Evolutionary conservation across 208 protist genomes (phyloP), one percentile per base, ranked within the genome.

Genomic region (Willaertia magna): DNA sequence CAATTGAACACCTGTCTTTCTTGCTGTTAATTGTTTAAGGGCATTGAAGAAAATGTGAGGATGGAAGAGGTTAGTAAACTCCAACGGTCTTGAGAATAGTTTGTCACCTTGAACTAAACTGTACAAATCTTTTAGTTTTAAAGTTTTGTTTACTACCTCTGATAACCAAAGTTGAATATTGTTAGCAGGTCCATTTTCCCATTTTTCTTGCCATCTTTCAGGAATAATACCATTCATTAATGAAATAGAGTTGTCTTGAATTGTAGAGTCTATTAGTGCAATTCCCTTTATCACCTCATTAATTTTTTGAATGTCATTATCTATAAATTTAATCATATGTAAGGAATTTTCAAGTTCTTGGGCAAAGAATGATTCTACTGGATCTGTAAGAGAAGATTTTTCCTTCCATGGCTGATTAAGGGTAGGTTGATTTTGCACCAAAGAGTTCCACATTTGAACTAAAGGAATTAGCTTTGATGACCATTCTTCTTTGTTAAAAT

Each of bases 31-130:
- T 90, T 98, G 96, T 3, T 96, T 93, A 74, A 98, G 88, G 44
- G 97, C 96, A 83, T 98, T 98, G 40, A 99, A 87, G 86, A 98
- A 98, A 48, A 95, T 97, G 83, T 93, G 88, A 3, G 96, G 95
- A 12, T 94, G 91, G 86, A 99, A 94, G 11, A 98, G 90, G 74
- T 93, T 88, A 20, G 91, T 90, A 22, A 98, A 91, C 49, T 94
- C 88, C 4, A 99, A 74, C 11, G 91, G 86, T 12, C 83, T 30
- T 51, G 88, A 89, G 16, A 98, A 90, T 30, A 98, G 89, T 34
- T 89, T 90, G 42, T 91, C 90, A 14, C 89, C 89, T 12, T 87
- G 79, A 84, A 90, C 81, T 14, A 75, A 86, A 74, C 95, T 90
- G 87, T 26, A 52, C 93, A 92, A 97, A 74, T 92, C 75, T 34